These are phyloP conservation scores for Neofusicoccum sp. DNA, from an alignment of 2,329 filamentous ascomycete species.

Conservation along the genomic window DNA sequence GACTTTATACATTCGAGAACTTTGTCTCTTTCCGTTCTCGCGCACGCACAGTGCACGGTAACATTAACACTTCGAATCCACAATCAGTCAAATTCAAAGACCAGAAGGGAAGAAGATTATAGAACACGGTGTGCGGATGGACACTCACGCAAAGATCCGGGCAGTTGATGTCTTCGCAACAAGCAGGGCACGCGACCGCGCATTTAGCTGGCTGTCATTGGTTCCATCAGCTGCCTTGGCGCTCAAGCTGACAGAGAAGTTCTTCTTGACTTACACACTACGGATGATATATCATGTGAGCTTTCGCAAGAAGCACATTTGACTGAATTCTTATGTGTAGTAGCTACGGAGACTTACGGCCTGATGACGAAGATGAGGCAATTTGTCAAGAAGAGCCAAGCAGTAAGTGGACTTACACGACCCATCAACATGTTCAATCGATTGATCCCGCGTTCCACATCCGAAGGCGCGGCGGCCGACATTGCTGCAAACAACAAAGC, in stretches of 20 bases:
- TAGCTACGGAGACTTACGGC: slow-evolving; percentile 6
- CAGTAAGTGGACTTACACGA: background rate
- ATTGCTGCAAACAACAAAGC: background rate
- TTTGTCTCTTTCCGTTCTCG: too few species aligned
- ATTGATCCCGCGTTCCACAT: background rate
- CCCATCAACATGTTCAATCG: background rate
- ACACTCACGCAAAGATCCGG: slow-evolving; percentile 9
- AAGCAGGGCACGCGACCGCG: background rate
- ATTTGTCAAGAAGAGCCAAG: background rate
- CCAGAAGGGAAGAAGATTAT: too few species aligned
- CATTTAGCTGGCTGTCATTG: background rate
- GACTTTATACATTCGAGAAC: too few species aligned
- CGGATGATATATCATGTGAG: background rate
- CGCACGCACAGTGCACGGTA: too few species aligned
- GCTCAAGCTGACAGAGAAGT: too few species aligned
- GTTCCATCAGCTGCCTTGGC: background rate
- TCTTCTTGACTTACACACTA: background rate
- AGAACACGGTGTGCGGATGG: background rate
- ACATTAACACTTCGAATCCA: background rate
- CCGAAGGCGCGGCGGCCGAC: background rate
- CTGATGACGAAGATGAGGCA: background rate
- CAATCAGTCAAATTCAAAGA: too few species aligned
- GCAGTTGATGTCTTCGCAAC: slow-evolving; percentile 1
- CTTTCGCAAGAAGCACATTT: background rate
- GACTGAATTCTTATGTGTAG: background rate